Conservation (phyloP, 257 asterid species). For the Solanum bukasovii region DNA sequence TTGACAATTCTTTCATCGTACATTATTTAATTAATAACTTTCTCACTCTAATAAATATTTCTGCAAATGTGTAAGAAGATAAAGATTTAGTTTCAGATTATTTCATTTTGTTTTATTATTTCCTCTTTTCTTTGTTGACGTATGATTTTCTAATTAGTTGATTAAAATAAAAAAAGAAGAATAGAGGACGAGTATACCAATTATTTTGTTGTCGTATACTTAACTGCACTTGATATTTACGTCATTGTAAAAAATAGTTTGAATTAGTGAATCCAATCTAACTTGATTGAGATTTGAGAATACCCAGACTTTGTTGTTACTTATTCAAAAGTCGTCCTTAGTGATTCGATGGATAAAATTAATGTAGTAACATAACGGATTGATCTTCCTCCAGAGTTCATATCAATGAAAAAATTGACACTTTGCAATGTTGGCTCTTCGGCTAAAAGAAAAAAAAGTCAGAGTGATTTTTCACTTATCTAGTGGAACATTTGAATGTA, state of each 20-base stretch:
- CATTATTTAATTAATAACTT: not conserved
- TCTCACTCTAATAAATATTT: not conserved
- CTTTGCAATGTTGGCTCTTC: not conserved
- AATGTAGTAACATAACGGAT: not conserved
- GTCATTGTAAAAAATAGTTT: not conserved
- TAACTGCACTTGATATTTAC: not conserved
- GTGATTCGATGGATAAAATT: not conserved
- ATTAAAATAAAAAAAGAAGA: not conserved
- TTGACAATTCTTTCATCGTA: not conserved
- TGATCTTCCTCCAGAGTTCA: not conserved
- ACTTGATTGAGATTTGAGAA: not conserved
- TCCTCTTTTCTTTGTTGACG: not conserved
- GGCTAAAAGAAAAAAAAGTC: not conserved
- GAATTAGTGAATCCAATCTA: not conserved
- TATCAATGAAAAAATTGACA: not conserved
- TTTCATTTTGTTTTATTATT: not conserved
- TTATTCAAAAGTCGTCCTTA: accelerated
- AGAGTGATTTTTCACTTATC: not conserved
- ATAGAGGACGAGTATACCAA: not conserved
- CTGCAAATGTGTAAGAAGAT: not conserved
- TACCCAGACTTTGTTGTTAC: not conserved
- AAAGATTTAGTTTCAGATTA: not conserved
- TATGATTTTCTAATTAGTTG: not conserved
- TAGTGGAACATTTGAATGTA: not conserved
- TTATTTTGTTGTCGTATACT: not conserved